These are phyloP conservation scores for Naegleria gruberi DNA, from an alignment of 208 protist genomes.

Conservation along the genomic window DNA sequence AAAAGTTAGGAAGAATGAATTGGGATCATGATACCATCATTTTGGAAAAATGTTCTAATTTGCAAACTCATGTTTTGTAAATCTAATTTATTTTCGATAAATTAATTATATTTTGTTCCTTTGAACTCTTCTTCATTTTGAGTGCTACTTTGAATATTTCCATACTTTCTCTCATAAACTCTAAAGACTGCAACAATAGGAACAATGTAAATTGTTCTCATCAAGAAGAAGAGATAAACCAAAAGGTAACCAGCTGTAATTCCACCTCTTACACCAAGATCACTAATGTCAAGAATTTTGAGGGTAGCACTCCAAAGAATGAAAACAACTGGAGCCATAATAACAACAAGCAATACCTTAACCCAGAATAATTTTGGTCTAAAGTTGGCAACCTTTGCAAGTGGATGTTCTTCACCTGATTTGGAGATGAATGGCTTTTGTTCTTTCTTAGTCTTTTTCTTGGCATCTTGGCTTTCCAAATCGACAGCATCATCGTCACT, in stretches of 20 bases:
- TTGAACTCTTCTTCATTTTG: not conserved
- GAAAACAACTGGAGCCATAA: not conserved
- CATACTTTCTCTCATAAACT: not conserved
- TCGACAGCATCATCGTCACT: not conserved
- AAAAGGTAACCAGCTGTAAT: not conserved
- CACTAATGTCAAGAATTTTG: not conserved
- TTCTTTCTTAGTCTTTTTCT: not conserved
- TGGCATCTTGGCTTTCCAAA: not conserved
- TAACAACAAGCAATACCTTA: not conserved
- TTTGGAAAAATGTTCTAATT: not conserved
- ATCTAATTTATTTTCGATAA: not conserved
- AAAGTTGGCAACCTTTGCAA: not conserved
- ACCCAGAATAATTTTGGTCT: not conserved
- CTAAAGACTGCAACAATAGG: not conserved
- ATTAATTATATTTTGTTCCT: not conserved
- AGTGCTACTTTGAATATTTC: not conserved
- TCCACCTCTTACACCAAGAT: not conserved
- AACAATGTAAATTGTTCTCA: not conserved
- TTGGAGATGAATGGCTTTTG: not conserved
- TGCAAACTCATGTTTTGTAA: not conserved
- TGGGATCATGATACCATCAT: constrained; percentile 16
- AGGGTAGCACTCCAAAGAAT: no score
- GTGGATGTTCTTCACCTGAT: not conserved
- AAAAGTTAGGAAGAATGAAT: not conserved
- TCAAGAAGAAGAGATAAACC: not conserved